phyloP scores from a whole-genome alignment of 768 basidiomycete species.

The Crepidotus variabilis region DNA sequence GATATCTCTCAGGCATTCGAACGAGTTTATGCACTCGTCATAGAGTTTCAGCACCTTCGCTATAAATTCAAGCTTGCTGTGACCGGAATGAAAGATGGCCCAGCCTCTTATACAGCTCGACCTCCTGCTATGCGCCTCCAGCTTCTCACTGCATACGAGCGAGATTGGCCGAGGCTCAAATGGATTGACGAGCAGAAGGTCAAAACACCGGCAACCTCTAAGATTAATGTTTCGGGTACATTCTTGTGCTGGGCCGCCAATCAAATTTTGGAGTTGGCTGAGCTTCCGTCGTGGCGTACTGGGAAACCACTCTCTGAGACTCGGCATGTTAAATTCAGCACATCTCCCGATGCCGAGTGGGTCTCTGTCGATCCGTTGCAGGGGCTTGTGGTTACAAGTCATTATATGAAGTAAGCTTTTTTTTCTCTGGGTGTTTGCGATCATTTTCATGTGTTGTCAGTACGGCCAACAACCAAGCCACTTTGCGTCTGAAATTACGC shows the following conservation, averaged over 20 bases:
- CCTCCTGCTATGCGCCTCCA: conserved; percentile 40
- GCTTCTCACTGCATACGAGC: conserved; percentile 40
- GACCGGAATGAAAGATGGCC: conserved; percentile 49
- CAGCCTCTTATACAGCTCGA: conserved; percentile 32
- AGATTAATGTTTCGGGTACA: conserved; percentile 39
- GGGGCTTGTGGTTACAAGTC: conserved; percentile 39
- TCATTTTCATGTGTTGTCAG: conserved; percentile 16
- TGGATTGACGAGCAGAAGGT: conserved; percentile 48
- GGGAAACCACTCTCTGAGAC: conserved; percentile 39
- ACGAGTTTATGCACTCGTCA: conserved; percentile 40
- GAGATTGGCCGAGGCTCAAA: conserved; percentile 43
- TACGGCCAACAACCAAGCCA: conserved; percentile 36
- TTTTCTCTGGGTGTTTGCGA: background rate
- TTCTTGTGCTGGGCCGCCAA: conserved; percentile 42
- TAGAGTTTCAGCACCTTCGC: conserved; percentile 43
- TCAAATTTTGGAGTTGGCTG: conserved; percentile 41
- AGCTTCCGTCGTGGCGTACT: conserved; percentile 47
- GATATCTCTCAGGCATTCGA: conserved; percentile 36
- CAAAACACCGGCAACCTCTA: conserved; percentile 32
- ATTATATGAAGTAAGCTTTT: conserved; percentile 33
- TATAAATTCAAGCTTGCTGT: conserved; percentile 48
- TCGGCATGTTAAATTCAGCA: conserved; percentile 41
- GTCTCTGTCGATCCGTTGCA: conserved; percentile 44
- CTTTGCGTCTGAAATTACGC: conserved; percentile 48
- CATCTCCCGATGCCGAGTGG: conserved; percentile 36